Base-by-base conservation (phyloP, 2,329 filamentous ascomycete genomes). In the Penicillium concentricum region DNA sequence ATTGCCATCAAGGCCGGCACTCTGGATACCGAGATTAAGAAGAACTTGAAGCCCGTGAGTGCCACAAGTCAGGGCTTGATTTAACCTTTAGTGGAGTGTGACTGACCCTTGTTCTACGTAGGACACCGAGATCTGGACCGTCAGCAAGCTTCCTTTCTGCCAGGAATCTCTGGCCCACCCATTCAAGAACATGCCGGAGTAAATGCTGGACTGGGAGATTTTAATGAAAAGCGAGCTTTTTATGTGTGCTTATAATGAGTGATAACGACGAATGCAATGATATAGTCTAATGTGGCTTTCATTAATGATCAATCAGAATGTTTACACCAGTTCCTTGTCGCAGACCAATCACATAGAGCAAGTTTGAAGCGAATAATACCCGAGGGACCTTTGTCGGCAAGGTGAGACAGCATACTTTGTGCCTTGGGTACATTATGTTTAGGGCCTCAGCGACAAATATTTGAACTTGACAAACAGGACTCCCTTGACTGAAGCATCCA, bases 1-100 rank as follows among this genome's bases (percentile, higher is more conserved):
- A 88, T 88, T 65, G 86, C 85, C 59, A 74, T 88, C 69, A 89
- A 89, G 82, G 86, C 80, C 34, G 86, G 86, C 57, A 85, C 84
- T 22, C 78, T 89, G 50, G 83, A 84, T 65, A 74, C 74, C 1
- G 84, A 87, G 71, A 81, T 87, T 67, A 88, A 88, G 84, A 85
- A 87, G 81, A 81, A 72, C 37, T 77, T 89, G 63, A 87, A 88
- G 81, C 86, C 86, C 54, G 70, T 72, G 64, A 24, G 68, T 65
- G 13, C 13, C 4, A 16, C 5, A 43, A 32, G 2, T n/a, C 9
- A 41, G 15, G 24, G 24, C 13, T 42, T 5, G 8, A 41, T 16
- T 43, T 43, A 20, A 26, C 45, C 13, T 59, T 39, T 35, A 24
- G 3, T 39, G 4, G 28, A 26, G n/a, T 22, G 9, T 44, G 16